These are phyloP conservation scores for Epithemia pelagica DNA, from an alignment of 108 stramenopile genomes.

Conservation along the genomic window DNA sequence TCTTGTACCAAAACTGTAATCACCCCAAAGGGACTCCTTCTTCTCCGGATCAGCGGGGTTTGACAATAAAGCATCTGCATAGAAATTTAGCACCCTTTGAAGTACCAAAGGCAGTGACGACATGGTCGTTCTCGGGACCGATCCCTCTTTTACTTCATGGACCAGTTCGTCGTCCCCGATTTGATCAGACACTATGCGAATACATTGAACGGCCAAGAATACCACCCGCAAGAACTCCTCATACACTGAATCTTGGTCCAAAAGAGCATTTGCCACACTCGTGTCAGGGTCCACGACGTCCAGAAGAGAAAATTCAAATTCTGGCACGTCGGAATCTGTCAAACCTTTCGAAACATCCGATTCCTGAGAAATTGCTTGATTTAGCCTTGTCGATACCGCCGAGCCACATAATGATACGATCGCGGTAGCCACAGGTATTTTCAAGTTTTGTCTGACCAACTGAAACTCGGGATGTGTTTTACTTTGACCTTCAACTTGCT, in stretches of 20 bases:
- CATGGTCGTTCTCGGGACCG: background rate
- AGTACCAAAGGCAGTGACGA: constrained; percentile 56
- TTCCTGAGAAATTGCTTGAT: background rate
- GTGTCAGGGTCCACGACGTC: constrained; percentile 71
- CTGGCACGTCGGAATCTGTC: background rate
- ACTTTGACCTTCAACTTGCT: background rate
- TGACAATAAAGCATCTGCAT: constrained; percentile 54
- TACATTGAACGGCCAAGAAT: constrained; percentile 61
- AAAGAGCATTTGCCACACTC: constrained; percentile 33
- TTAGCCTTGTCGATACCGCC: background rate
- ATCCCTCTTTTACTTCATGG: background rate
- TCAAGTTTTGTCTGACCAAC: constrained; percentile 23
- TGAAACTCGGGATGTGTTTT: background rate
- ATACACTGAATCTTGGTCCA: constrained; percentile 6
- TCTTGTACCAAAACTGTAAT: constrained; percentile 55
- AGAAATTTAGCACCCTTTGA: constrained; percentile 47
- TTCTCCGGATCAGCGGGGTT: constrained; percentile 27
- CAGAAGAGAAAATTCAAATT: constrained; percentile 14
- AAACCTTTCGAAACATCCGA: too few relatives aligned
- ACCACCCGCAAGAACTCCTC: constrained; percentile 40
- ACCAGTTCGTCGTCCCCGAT: constrained; percentile 38
- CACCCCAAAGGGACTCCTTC: constrained; percentile 29
- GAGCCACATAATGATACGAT: constrained; percentile 66
- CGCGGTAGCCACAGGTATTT: constrained; percentile 41
- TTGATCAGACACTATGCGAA: constrained; percentile 38